Evolutionary conservation across 805 yeast genomes (phyloP).

Genomic region (Nakazawaea anatomiae): DNA sequence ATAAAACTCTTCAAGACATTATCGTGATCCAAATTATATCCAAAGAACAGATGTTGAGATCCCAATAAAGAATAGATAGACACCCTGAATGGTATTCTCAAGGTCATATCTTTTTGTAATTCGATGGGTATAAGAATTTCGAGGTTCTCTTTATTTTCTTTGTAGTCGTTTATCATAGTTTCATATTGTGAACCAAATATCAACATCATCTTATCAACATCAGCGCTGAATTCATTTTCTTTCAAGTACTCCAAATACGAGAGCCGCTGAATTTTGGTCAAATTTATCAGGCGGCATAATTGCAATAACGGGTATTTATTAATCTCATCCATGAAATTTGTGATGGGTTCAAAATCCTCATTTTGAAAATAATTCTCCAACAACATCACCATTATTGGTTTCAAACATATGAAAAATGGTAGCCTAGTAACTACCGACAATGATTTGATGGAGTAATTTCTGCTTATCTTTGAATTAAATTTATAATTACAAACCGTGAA

Average conservation of each 20-base stretch:
- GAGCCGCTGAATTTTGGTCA: not conserved
- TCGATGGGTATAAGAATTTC: not conserved
- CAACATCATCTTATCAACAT: conserved; percentile 1
- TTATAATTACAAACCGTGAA: conserved; percentile 25
- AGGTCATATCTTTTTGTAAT: not conserved
- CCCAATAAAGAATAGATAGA: conserved; percentile 21
- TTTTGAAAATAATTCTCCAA: conserved; percentile 34
- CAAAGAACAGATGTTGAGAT: conserved; percentile 21
- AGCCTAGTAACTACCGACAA: conserved; percentile 39
- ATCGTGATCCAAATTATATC: conserved; percentile 24
- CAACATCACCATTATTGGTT: conserved; percentile 40
- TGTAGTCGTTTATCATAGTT: conserved; percentile 11
- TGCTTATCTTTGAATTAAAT: conserved; percentile 25
- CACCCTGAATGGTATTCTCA: conserved; percentile 20
- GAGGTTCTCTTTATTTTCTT: conserved; percentile 14
- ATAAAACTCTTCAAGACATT: conserved; percentile 17
- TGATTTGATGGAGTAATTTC: conserved; percentile 39
- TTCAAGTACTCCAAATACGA: conserved; percentile 4
- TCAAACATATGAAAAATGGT: conserved; percentile 39
- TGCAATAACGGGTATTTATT: conserved; percentile 23
- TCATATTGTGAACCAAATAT: conserved; percentile 3
- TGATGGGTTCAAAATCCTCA: conserved; percentile 12
- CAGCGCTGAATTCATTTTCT: not conserved
- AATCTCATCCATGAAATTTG: conserved; percentile 15
- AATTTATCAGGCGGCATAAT: not conserved